These are phyloP conservation scores for Hanseniaspora hatyaiensis DNA, from an alignment of 805 yeast genomes.

Conservation along the genomic window DNA sequence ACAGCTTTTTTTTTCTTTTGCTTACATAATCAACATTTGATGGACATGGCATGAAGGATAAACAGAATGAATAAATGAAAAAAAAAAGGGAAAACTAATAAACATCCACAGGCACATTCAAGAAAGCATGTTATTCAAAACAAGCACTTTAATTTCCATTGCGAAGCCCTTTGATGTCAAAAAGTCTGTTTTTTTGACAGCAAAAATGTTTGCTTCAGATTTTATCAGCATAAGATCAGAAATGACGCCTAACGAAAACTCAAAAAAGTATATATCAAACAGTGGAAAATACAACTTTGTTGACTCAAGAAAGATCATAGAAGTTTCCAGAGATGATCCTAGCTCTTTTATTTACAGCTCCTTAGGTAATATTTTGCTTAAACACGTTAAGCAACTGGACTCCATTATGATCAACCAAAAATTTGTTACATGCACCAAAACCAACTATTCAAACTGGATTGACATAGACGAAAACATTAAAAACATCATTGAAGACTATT, in stretches of 20 bases:
- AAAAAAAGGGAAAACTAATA: too few relatives aligned
- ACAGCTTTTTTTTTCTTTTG: too few relatives aligned
- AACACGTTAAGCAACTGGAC: conserved; percentile 23
- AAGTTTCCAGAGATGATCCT: conserved; percentile 15
- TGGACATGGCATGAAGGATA: too few relatives aligned
- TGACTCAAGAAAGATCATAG: conserved; percentile 11
- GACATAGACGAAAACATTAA: conserved; percentile 2
- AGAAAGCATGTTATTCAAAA: too few relatives aligned
- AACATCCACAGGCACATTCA: too few relatives aligned
- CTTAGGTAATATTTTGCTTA: conserved; percentile 9
- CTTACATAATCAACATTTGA: too few relatives aligned
- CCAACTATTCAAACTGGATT: conserved; percentile 57
- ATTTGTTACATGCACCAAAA: conserved; percentile 61
- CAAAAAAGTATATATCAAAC: conserved; percentile 3
- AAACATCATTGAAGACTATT: conserved; percentile 3
- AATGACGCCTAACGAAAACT: conserved; percentile 13
- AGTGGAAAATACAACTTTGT: background rate
- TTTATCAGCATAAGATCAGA: background rate
- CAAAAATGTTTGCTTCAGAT: conserved; percentile 3
- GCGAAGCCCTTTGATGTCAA: too few relatives aligned
- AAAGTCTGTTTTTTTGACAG: background rate
- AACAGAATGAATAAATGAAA: too few relatives aligned
- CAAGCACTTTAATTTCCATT: too few relatives aligned
- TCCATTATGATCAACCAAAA: conserved; percentile 65
- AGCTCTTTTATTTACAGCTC: conserved; percentile 2